Percentiles rank a stretch among this genome's conserved stretches.
These are phyloP conservation scores for Candida neerlandica DNA, from an alignment of 1,139 yeast genomes.

Conservation along the genomic window DNA sequence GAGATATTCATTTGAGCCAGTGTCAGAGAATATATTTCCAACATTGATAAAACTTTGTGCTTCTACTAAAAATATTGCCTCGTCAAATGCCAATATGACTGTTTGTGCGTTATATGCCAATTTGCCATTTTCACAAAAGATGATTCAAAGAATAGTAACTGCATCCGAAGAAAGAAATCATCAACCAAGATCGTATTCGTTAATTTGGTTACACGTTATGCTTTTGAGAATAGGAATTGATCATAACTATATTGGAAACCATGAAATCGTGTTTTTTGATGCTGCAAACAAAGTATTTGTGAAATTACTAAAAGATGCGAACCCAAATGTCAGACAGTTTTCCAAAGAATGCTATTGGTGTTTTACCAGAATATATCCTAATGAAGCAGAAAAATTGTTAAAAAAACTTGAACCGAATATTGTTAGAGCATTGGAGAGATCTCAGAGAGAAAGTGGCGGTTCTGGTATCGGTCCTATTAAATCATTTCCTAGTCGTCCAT, in stretches of 20 bases:
- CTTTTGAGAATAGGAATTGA: constrained; percentile 43
- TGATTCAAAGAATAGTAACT: constrained; percentile 52
- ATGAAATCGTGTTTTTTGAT: constrained; percentile 46
- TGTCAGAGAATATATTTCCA: constrained; percentile 63
- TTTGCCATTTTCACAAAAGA: constrained; percentile 54
- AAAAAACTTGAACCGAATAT: constrained; percentile 44
- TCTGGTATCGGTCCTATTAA: constrained; percentile 10
- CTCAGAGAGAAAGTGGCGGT: constrained; percentile 39
- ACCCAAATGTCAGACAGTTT: constrained; percentile 75
- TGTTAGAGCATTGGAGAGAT: constrained; percentile 44
- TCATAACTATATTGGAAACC: constrained; percentile 34
- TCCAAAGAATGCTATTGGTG: constrained; percentile 80
- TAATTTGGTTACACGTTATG: constrained; percentile 69
- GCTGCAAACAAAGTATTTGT: constrained; percentile 53
- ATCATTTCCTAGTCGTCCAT: constrained; percentile 9
- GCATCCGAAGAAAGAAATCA: constrained; percentile 69
- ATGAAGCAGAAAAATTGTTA: constrained; percentile 55
- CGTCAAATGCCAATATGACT: constrained; percentile 71
- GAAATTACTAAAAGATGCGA: constrained; percentile 76
- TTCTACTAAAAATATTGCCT: constrained; percentile 79
- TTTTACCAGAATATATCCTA: constrained; percentile 49
- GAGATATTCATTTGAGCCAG: constrained; percentile 53
- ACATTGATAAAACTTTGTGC: constrained; percentile 65
- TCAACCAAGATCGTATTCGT: constrained; percentile 69
- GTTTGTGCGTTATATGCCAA: constrained; percentile 62